Percentiles rank a stretch among this genome's conserved stretches.
Evolutionary conservation across 768 basidiomycete species (phyloP).

Genomic region (Thelephora ganbajun): DNA sequence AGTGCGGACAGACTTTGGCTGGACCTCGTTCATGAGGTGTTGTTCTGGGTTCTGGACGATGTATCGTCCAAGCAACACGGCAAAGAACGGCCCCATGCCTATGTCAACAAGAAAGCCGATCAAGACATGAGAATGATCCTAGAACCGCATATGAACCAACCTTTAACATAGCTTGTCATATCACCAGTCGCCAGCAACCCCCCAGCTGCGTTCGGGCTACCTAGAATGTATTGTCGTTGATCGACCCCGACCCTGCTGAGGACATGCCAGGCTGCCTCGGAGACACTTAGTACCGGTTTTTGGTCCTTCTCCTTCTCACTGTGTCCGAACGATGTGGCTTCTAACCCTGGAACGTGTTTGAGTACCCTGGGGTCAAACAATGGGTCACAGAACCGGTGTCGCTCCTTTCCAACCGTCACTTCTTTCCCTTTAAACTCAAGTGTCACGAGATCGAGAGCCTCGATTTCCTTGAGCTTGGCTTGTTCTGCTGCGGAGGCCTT

Average conservation of each 20-base stretch:
- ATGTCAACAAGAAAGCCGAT: neutral
- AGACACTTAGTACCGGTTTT: slow-evolving; percentile 9
- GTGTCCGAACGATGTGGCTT: slow-evolving; percentile 1
- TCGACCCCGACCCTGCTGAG: slow-evolving; percentile 49
- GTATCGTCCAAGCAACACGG: slow-evolving; percentile 55
- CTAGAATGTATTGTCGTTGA: slow-evolving; percentile 43
- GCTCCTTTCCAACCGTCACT: slow-evolving; percentile 71
- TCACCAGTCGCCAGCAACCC: slow-evolving; percentile 76
- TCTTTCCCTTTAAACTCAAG: slow-evolving; percentile 58
- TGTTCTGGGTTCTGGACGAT: slow-evolving; percentile 43
- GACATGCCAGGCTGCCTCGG: slow-evolving; percentile 40
- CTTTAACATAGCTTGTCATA: slow-evolving; percentile 56
- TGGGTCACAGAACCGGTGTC: slow-evolving; percentile 86
- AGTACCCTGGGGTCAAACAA: slow-evolving; percentile 64
- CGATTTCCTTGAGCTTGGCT: slow-evolving; percentile 70
- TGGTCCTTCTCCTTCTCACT: slow-evolving; percentile 4
- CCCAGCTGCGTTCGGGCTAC: slow-evolving; percentile 23
- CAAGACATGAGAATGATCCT: slow-evolving; percentile 1
- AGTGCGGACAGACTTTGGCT: slow-evolving; percentile 49
- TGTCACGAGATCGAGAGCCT: slow-evolving; percentile 71
- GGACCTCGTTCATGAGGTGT: slow-evolving; percentile 46
- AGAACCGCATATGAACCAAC: slow-evolving; percentile 21
- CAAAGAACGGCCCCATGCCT: slow-evolving; percentile 39
- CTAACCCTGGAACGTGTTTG: slow-evolving; percentile 11
- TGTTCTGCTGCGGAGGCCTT: slow-evolving; percentile 69